Base-by-base conservation (phyloP, 1,284 basidiomycete species). In the Gomphus sp. region DNA sequence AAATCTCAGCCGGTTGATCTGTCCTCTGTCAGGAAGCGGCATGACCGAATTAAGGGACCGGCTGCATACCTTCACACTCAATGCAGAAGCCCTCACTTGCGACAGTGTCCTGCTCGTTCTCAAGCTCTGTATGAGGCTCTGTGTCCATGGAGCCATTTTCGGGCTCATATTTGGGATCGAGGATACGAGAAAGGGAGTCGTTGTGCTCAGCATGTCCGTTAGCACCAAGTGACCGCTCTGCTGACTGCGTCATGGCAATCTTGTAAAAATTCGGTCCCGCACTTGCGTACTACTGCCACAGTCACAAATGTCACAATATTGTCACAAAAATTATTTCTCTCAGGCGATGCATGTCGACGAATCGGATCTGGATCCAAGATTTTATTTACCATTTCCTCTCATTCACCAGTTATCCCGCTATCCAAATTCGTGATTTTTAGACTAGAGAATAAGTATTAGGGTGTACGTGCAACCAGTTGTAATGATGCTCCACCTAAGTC, bases 1-100 rank as follows among this genome's bases (percentile, higher is more conserved):
- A 70, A 16, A 91, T 66, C 66, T 89, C 80, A 8, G 87, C 85
- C 58, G 89, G 88, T 71, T 91, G 89, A 73, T 91, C 89, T 91
- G 65, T 47, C 49, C 58, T 31, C 39, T 16, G 28, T 34, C 2
- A 52, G 14, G 18, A 34, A 34, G 31, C 6, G 22, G 14, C 56
- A 31, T 18, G 12, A 25, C 6, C 9, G 52, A 25, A 43, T 25
- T 18, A 28, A 14, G 22, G 37, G 22, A 68, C 12, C n/a, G 25
- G 11, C 11, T 33, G n/a, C 77, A 63, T 60, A 89, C 89, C 89
- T 81, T 91, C 89, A 67, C 89, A 91, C 69, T 91, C 89, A 56
- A 90, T 71, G 64, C 89, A 91, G 66, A 76, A 88, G 0, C 88
- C 89, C 58, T 88, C 82, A 7, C 74, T 72, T 6, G 74, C 72